Evolutionary conservation across 1,139 yeast genomes (phyloP), one percentile per base, ranked within the genome.

Genomic region (Geotrichum europaeum): DNA sequence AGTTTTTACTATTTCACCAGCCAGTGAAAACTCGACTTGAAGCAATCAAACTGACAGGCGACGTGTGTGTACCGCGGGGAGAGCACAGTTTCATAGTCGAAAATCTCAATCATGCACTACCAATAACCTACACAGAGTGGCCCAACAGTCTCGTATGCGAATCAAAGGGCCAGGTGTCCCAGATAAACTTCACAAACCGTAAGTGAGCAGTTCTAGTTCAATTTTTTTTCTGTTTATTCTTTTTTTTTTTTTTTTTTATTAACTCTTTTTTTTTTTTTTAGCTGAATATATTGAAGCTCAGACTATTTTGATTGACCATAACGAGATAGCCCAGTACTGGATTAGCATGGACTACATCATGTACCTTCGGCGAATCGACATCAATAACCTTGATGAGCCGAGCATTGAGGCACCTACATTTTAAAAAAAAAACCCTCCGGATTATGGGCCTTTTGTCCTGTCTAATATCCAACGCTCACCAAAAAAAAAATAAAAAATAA

Each of bases 21-120:
- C 66, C 68, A 4, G 57, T 62, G 3, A 36, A 55, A 49, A n/a
- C 53, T 63, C 60, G 69, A 20, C 60, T 71, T 7, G 72, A 71
- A 56, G 74, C 70, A 2, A 64, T 72, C 59, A 69, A 71, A 53
- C 61, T 72, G 13, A 72, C 75, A 1, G 68, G 74, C 1, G 72
- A 69, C 53, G 66, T 66, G 6, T 63, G 63, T 49, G 67, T 72
- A 3, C 73, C 74, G 12, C 63, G 75, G 13, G 75, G 74, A 4
- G 74, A 72, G 55, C 52, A 62, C 47, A 59, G 67, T 28, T 71
- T 72, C 56, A 57, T 64, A 40, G 69, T 69, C 15, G 70, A 66
- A 13, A 67, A 71, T 57, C 59, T 69, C 30, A 57, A 57, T 12
- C 63, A 64, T 40, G 51, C 64, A 12, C 59, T 62, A 30, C 65